Conservation (phyloP, 192 early-diverging fungal genomes). For the Coemansia sp. region DNA sequence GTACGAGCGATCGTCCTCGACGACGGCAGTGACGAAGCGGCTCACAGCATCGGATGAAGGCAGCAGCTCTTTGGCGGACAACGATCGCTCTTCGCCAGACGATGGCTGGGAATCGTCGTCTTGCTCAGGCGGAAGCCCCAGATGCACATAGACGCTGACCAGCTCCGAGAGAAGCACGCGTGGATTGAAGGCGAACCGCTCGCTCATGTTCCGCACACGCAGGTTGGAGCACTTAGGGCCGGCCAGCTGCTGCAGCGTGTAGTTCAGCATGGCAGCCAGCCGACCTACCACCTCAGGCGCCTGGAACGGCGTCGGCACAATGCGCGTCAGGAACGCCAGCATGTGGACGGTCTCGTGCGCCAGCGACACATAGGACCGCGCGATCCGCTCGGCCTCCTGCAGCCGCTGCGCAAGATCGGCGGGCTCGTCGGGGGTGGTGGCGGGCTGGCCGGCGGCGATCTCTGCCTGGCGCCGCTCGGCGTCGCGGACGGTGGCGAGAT, state of each 20-base stretch:
- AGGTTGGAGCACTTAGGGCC: slow-evolving; percentile 90
- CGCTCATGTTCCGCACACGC: slow-evolving; percentile 66
- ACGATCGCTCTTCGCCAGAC: too few relatives aligned
- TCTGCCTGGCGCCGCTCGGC: slow-evolving; percentile 80
- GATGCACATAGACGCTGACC: slow-evolving; percentile 80
- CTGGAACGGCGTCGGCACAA: slow-evolving; percentile 83
- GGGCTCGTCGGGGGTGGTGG: slow-evolving; percentile 31
- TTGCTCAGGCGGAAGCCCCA: slow-evolving; percentile 45
- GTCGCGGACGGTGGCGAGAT: slow-evolving; percentile 79
- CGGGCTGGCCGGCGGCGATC: slow-evolving; percentile 30
- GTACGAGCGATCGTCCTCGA: slow-evolving; percentile 85
- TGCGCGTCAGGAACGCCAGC: slow-evolving; percentile 79
- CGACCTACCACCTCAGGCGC: slow-evolving; percentile 86
- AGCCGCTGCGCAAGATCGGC: slow-evolving; percentile 22
- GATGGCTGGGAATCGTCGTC: too few relatives aligned
- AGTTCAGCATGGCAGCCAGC: slow-evolving; percentile 97
- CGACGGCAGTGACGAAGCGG: slow-evolving; percentile 77
- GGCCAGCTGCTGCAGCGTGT: slow-evolving; percentile 84
- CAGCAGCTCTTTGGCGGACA: too few relatives aligned
- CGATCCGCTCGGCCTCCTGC: slow-evolving; percentile 74
- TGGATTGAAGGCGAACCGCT: slow-evolving; percentile 90
- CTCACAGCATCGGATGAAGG: too few relatives aligned
- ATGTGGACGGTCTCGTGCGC: slow-evolving; percentile 93
- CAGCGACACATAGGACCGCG: slow-evolving; percentile 79
- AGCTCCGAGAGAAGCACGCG: slow-evolving; percentile 79